These are phyloP conservation scores for Neckera pumila DNA, from an alignment of 225 moss, liverwort and hornwort genomes.

Conservation along the genomic window DNA sequence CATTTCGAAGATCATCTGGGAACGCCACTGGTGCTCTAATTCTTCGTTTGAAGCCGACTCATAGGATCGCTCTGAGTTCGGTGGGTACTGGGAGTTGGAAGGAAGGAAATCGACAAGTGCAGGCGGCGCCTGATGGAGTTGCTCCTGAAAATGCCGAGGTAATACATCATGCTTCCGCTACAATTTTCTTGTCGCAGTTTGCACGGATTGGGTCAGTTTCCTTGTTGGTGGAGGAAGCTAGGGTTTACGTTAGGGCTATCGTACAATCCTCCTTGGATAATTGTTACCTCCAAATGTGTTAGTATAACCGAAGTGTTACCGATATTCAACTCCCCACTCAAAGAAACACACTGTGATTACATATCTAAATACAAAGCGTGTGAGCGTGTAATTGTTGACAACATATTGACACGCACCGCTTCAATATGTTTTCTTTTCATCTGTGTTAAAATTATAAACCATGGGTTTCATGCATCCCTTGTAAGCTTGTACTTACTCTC, in stretches of 20 bases:
- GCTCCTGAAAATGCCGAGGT: slow-evolving; percentile 31
- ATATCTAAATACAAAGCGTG: not conserved
- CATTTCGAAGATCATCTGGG: not conserved
- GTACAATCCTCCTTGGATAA: not conserved
- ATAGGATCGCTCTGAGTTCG: not conserved
- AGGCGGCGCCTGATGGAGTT: slow-evolving; percentile 11
- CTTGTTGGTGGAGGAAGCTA: not conserved
- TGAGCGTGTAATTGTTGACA: not conserved
- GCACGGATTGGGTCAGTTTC: not conserved
- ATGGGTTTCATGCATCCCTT: not conserved
- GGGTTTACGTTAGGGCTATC: not conserved
- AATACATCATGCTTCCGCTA: not conserved
- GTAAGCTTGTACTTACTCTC: not conserved
- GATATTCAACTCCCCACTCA: not conserved
- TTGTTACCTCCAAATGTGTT: not conserved
- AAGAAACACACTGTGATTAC: not conserved
- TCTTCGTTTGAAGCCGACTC: not conserved
- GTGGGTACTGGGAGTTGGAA: not conserved
- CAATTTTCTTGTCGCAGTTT: not conserved
- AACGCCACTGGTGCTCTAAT: not conserved
- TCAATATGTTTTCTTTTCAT: not conserved
- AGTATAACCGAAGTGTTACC: not conserved
- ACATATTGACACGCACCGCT: not conserved
- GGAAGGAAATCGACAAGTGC: not conserved
- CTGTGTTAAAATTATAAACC: too few relatives aligned